Evolutionary conservation across 2,329 filamentous ascomycete genomes (phyloP).

Genomic region (Neonectria hederae): DNA sequence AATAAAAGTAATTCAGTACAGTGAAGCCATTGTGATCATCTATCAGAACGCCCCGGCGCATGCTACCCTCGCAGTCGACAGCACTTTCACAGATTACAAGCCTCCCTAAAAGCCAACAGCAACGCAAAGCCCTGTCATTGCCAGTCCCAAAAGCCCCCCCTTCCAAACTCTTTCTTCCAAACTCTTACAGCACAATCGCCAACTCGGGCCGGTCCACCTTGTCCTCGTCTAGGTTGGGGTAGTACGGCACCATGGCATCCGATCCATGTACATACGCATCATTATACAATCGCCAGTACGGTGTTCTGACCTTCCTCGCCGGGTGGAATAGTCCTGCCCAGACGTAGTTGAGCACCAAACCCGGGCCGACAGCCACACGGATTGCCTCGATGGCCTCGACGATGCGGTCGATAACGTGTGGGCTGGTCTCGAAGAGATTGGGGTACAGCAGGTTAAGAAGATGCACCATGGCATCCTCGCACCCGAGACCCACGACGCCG

Average conservation of each 20-base stretch:
- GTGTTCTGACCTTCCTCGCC: constrained; percentile 89
- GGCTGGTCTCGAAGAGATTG: constrained; percentile 96
- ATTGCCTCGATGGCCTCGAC: constrained; percentile 98
- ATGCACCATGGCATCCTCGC: constrained; percentile 98
- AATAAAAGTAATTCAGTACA: constrained; percentile 21
- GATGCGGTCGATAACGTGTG: constrained; percentile 97
- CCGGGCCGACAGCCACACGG: constrained; percentile 90
- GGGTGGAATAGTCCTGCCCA: constrained; percentile 98
- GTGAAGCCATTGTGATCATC: constrained; percentile 40
- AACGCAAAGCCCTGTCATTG: constrained; percentile 9
- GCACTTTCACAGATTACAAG: constrained; percentile 40
- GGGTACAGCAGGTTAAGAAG: constrained; percentile 95
- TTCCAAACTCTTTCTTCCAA: constrained; percentile 44
- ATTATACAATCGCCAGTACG: constrained; percentile 98
- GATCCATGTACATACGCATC: constrained; percentile 94
- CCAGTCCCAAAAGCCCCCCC: constrained; percentile 12
- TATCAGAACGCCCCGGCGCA: constrained; percentile 43
- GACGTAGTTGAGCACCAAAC: constrained; percentile 95
- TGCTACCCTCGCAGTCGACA: constrained; percentile 37
- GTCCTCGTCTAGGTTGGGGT: constrained; percentile 86
- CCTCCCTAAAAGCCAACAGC: constrained; percentile 23
- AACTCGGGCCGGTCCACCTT: constrained; percentile 82
- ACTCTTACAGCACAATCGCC: constrained; percentile 77
- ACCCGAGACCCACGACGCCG: constrained; percentile 96
- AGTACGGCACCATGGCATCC: constrained; percentile 96